Base-by-base conservation (phyloP, 495 filamentous ascomycete species). In the Hyaloscypha variabilis region DNA sequence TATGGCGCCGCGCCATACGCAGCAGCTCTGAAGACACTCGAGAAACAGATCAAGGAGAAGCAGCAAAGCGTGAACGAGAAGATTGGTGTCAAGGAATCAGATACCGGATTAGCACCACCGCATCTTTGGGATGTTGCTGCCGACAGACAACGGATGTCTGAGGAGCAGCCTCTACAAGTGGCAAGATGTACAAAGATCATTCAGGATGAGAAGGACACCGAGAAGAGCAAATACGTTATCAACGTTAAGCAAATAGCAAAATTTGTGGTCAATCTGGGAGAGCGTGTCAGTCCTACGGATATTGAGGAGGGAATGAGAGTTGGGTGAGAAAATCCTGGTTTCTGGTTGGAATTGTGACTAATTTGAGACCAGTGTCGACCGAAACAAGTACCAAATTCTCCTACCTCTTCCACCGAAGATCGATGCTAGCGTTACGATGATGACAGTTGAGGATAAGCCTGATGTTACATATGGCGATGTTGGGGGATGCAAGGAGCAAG, bases 171-270 rank as follows among this genome's bases (percentile, higher is more conserved):
- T 25, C 82, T 99, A 69, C 95, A 99, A 80, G 95, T 99, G 42
- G 96, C 95, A 69, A 87, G 95, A 69, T 99, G 95, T 83, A 99
- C 95, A 58, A 99, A 99, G 85, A 99, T 99, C 77, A 99, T 99
- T 66, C 88, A 91, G 63, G 93, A 97, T 77, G 95, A 97, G 75
- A 95, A 96, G 80, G 94, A 99, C 80, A 80, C 89, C 31, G 92
- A 97, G 70, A 99, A 99, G 87, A 95, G 90, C 86, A 98, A 98
- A 88, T 99, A 99, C 83, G 94, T 99, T 73, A 99, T 99, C 85
- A 99, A 98, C 78, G 95, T 99, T 69, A 99, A 99, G 81, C 95
- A 99, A 77, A 98, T 99, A 67, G 95, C 95, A 75, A 99, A 99
- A 79, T 99, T 99, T 72, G 95, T 99, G 53, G 95, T 99, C 73